Base-by-base conservation (phyloP, 2,329 filamentous ascomycete genomes). In the Colletotrichum eremochloae region DNA sequence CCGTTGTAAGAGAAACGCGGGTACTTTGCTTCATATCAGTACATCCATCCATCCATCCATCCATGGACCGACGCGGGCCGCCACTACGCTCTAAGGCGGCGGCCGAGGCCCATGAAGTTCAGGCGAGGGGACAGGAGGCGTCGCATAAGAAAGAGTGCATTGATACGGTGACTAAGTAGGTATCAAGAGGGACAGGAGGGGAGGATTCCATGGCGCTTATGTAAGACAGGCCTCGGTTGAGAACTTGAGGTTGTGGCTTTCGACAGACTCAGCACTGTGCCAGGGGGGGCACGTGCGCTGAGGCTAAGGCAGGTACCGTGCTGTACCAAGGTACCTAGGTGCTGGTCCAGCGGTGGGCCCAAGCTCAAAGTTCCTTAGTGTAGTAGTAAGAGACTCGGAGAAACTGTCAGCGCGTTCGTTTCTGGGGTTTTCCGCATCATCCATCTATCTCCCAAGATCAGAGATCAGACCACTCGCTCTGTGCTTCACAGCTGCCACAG, bases 361-460 rank as follows among this genome's bases (percentile, higher is more conserved):
- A 48, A 72, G 69, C 69, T 69, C 69, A 64, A 64, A 69, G 57
- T 71, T 55, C 64, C 58, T 31, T 40, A 44, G 15, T 44, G 8
- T 6, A n/a, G n/a, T n/a, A n/a, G n/a, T n/a, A 31, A 40, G 46
- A 57, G 44, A 57, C 60, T 60, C 46, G 46, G 40, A 55, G 31
- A 63, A 38, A 46, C 44, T 48, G 58, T 68, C 60, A 68, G 65
- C 53, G 65, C 53, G 29, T 42, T 68, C 53, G 29, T 42, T 68
- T 29, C 58, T 58, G 29, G 48, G 29, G 14, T 44, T 64, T 36
- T 57, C 31, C 40, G 15, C 58, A 55, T 46, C 66, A 44, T 33
- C 44, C 36, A 46, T 52, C 38, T 18, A 31, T 53, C 40, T 20
- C 40, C 36, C 24, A 64, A 60, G 66, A 69, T 72, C 69, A 68